Evolutionary conservation across 345 rosid genomes (phyloP), one percentile per base, ranked within the genome.

Genomic region (Anastatica hierochuntica): DNA sequence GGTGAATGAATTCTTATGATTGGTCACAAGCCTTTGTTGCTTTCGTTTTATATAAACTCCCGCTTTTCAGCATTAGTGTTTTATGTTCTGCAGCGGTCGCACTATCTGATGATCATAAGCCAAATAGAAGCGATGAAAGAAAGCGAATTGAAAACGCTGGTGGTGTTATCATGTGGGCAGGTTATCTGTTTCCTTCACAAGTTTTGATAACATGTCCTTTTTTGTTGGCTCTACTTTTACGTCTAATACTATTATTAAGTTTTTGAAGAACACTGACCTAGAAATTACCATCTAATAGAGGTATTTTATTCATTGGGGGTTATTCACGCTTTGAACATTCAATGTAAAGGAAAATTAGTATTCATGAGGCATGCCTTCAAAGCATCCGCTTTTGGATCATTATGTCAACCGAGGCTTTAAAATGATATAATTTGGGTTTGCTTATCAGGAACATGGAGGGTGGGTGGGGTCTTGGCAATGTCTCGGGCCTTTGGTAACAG

Each of bases 381-480:
- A 43, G 43, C 12, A 63, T 38, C 7, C 42, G 64, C 17, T 24
- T 45, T 9, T 44, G 26, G 50, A 20, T 41, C 34, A n/a, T n/a
- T n/a, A n/a, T n/a, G n/a, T n/a, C n/a, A n/a, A n/a, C n/a, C n/a
- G n/a, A n/a, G n/a, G n/a, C n/a, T n/a, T n/a, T n/a, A n/a, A n/a
- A n/a, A n/a, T n/a, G n/a, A n/a, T n/a, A n/a, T n/a, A n/a, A n/a
- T n/a, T n/a, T n/a, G n/a, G n/a, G n/a, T n/a, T 72, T 13, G 60
- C 37, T 60, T 67, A 23, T 56, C 74, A 88, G 99, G 99, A 55
- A 94, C 97, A 45, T 94, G 99, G 99, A 78, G 99, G 73, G 99
- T 94, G 38, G 99, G 99, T 54, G 99, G 95, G 51, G 95, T 94
- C n/a, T 64, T 94, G 67, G 97, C 99, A 34, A 88, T 94, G 99